Evolutionary conservation across 2,329 filamentous ascomycete species (phyloP), one percentile per base, ranked within the genome.

Genomic region (Colletotrichum tanaceti): DNA sequence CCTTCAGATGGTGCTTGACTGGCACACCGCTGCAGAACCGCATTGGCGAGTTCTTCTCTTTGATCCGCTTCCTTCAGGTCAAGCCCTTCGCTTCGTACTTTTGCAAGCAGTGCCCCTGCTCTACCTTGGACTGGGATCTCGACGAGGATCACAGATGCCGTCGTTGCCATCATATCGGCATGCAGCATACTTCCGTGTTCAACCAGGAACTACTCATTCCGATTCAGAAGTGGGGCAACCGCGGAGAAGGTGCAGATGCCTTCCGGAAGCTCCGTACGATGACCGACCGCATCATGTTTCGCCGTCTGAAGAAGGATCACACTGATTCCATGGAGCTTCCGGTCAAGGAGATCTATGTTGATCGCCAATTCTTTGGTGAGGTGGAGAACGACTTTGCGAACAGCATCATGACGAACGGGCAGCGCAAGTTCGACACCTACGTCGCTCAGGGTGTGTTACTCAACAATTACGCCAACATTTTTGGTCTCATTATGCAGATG

Each of bases 401-500:
- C 64, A 97, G 93, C 74, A 97, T 99, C 83, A 99, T 98, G 93
- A 93, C 90, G 18, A 97, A 93, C 76, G 91, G 93, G 9, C 88
- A 91, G 67, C 91, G 96, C 70, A 90, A 94, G 74, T 99, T 98
- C 73, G 93, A 98, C 76, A 98, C 94, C 0, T 99, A 98, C 73
- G 96, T 98, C 44, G 91, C 93, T 20, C 93, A 94, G 71, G 94
- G 94, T 82, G 95, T 98, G 22, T 89, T 99, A 79, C 87, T 99
- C 70, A 94, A 98, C 84, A 97, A 98, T 77, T 98, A 98, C 74
- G 96, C 96, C 82, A 99, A 99, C 78, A 98, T 99, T 72, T 99
- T 99, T 75, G 95, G 94, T 76, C 86, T 99, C 63, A 98, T 99
- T 76, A 98, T 98, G 93, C 94, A 97, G 79, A 98, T 99, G 95